A percentile compares a stretch with the other conserved stretches of the same genome.
These are phyloP conservation scores for Zangia roseola DNA, from an alignment of 768 basidiomycete species.

Conservation along the genomic window DNA sequence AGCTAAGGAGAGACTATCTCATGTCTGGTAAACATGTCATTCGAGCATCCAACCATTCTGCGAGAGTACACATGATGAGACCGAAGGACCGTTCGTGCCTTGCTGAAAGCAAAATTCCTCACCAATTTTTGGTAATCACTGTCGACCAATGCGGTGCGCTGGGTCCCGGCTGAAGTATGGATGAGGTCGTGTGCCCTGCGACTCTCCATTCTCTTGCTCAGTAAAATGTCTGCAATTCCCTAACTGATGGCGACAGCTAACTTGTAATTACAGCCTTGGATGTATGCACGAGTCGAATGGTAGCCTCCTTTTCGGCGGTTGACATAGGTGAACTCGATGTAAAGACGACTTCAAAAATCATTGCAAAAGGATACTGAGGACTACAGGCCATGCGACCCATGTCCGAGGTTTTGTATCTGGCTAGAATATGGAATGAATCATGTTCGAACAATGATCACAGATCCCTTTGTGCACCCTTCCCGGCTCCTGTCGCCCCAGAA, in stretches of 20 bases:
- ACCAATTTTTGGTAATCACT: neutral
- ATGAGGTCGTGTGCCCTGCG: too few species aligned
- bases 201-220: too few species aligned
- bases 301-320: too few species aligned
- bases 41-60: neutral
- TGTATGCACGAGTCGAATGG: too few species aligned
- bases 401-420: neutral
- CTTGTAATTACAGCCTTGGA: too few species aligned
- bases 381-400: neutral
- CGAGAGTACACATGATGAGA: neutral
- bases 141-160: too few species aligned
- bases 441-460: neutral
- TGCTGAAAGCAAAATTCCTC: neutral
- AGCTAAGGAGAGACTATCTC: neutral
- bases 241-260: too few species aligned
- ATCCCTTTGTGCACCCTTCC: slow-evolving; percentile 16
- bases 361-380: neutral
- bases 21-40: neutral
- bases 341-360: too few species aligned
- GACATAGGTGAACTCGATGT: too few species aligned
- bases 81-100: neutral
- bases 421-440: neutral
- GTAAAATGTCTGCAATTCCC: too few species aligned
- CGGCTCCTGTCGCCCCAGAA: slow-evolving; percentile 16
- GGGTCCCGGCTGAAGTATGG: too few species aligned